Evolutionary conservation across 768 basidiomycete species (phyloP).

Genomic region (Kwoniella heveanensis): DNA sequence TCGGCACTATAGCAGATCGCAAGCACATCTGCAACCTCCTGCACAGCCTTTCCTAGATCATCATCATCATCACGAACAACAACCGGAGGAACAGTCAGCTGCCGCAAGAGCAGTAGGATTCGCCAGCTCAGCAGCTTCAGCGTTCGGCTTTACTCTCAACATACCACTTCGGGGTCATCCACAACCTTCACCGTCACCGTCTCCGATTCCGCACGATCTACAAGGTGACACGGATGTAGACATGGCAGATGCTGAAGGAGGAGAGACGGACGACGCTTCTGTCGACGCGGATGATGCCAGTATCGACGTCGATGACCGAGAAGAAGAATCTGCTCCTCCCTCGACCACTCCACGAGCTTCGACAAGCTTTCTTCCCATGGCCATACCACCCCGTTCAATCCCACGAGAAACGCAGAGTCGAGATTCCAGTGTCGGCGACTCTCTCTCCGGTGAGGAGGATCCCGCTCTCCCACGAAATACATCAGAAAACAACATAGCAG

Average conservation of each 20-base stretch:
- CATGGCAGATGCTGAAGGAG: constrained; percentile 50
- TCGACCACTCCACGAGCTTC: constrained; percentile 45
- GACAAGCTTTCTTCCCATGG: constrained; percentile 34
- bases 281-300: constrained; percentile 63
- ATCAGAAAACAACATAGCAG: constrained; percentile 37
- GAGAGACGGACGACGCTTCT: constrained; percentile 65
- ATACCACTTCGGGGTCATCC: background rate
- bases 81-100: constrained; percentile 4
- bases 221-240: constrained; percentile 49
- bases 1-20: constrained; percentile 15
- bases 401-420: constrained; percentile 27
- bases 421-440: constrained; percentile 40
- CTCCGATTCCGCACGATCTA: constrained; percentile 9
- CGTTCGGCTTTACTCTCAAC: constrained; percentile 15
- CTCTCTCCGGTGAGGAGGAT: constrained; percentile 39
- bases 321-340: constrained; percentile 10
- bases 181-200: background rate
- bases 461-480: constrained; percentile 34
- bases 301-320: constrained; percentile 57
- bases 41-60: background rate
- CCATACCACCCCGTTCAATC: constrained; percentile 33
- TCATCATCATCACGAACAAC: background rate
- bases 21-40: background rate
- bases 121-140: constrained; percentile 17
- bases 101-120: constrained; percentile 9